Evolutionary conservation across 768 basidiomycete species (phyloP), one percentile per base, ranked within the genome.

Genomic region (Hygrocybe punicea): DNA sequence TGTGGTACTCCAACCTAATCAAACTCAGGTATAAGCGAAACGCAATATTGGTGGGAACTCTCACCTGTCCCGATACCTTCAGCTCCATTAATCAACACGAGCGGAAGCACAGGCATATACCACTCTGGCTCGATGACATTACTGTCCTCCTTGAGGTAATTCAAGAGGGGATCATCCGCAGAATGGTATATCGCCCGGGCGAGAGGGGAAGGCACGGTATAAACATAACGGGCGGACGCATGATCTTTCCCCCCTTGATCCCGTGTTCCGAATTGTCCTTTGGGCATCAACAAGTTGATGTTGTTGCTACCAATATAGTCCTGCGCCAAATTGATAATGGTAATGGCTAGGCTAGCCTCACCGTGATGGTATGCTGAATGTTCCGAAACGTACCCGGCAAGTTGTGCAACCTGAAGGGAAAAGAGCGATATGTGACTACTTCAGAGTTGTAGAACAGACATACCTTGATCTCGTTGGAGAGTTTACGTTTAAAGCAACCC

Each of bases 351-450:
- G 71, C 87, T 90, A 29, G 78, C 78, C 74, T 99, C 97, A 47
- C 97, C 97, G 71, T 99, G 97, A 66, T 99, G 97, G 75, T 99
- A 98, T 4, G 89, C 90, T 1, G 95, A 88, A 57, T 95, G 87
- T 69, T 98, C 96, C 2, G 86, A 84, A 56, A 98, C 89, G 69
- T 96, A 98, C 73, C 97, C 97, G 52, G 91, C 88, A 17, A 99
- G 83, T 81, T 98, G 97, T 0, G 88, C 91, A 53, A 98, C 94
- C 88, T 90, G 58, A 7, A 53, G 35, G 40, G 29, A 53, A 24
- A 13, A 24, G 19, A 10, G 21, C 39, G 29, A 52, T n/a, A 9
- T 25, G 10, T 11, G n/a, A n/a, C n/a, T n/a, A 46, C 37, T 36
- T 6, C 13, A 49, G 17, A 34, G 51, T 4, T 25, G 47, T 14